A percentile compares a stretch with the other conserved stretches of the same genome.
Evolutionary conservation across 371 early-diverging fungal genomes (phyloP).

Genomic region (Haplosporangium sp.): DNA sequence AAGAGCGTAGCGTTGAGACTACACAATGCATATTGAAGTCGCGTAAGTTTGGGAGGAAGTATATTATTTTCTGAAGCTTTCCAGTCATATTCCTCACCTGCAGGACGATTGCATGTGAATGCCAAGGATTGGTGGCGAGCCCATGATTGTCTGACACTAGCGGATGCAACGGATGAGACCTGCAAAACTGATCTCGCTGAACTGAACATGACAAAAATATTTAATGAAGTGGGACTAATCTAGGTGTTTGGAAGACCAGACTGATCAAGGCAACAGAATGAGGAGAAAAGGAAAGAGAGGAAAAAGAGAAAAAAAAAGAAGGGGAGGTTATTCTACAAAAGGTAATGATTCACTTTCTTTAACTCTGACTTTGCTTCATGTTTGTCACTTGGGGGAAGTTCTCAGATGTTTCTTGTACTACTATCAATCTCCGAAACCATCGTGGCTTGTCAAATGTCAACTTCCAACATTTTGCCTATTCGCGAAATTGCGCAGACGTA

Average conservation of each 20-base stretch:
- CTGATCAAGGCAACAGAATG: neutral
- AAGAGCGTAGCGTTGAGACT: constrained; percentile 28
- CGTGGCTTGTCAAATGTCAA: constrained; percentile 9
- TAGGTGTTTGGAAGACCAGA: neutral
- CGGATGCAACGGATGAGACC: constrained; percentile 1
- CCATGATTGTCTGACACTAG: constrained; percentile 14
- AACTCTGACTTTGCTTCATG: neutral
- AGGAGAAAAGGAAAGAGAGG: neutral
- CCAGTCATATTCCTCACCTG: constrained; percentile 13
- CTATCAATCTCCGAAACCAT: constrained; percentile 15
- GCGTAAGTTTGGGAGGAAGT: neutral
- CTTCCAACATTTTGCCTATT: too few relatives aligned
- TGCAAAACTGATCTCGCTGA: constrained; percentile 26
- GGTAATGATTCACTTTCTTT: neutral
- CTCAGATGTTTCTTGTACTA: constrained; percentile 1
- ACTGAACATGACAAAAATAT: constrained; percentile 22
- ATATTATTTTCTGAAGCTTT: neutral
- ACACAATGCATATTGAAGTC: neutral
- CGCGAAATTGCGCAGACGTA: too few relatives aligned
- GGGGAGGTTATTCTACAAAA: too few relatives aligned
- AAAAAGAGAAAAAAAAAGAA: neutral
- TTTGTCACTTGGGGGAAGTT: neutral
- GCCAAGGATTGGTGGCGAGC: constrained; percentile 10
- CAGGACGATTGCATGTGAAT: constrained; percentile 17
- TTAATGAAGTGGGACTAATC: neutral